Evolutionary conservation across 805 yeast genomes (phyloP).

Genomic region (Saccharomycopsis vini): DNA sequence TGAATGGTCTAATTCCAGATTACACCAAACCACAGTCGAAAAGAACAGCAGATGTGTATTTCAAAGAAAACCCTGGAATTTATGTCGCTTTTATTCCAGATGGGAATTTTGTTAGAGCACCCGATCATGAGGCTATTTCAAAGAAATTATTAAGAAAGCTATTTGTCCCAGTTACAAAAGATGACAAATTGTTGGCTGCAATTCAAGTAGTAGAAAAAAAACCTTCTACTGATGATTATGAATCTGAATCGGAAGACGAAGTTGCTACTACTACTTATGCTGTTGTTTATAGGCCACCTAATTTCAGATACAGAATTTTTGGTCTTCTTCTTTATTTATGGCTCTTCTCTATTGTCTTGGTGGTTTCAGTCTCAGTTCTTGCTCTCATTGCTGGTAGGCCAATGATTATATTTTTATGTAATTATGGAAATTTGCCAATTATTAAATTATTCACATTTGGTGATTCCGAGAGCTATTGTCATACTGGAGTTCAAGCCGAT

Average conservation of each 20-base stretch:
- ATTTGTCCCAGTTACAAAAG: slow-evolving; percentile 77
- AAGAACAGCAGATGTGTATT: slow-evolving; percentile 35
- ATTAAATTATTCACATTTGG: slow-evolving; percentile 18
- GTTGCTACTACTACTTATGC: slow-evolving; percentile 41
- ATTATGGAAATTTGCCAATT: not conserved
- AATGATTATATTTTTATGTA: not conserved
- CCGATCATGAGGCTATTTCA: slow-evolving; percentile 70
- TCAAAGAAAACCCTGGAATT: slow-evolving; percentile 32
- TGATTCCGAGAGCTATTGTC: slow-evolving; percentile 15
- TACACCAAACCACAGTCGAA: slow-evolving; percentile 47
- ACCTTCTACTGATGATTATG: slow-evolving; percentile 26
- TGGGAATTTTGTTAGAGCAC: slow-evolving; percentile 80
- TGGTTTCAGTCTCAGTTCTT: slow-evolving; percentile 21
- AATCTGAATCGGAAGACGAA: slow-evolving; percentile 34
- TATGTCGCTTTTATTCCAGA: slow-evolving; percentile 64
- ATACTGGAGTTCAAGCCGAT: slow-evolving; percentile 12
- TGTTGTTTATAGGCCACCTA: slow-evolving; percentile 82
- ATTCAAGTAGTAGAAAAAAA: slow-evolving; percentile 24
- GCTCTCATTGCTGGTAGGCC: slow-evolving; percentile 25
- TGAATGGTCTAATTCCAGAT: slow-evolving; percentile 34
- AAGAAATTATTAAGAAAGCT: slow-evolving; percentile 52
- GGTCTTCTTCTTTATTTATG: slow-evolving; percentile 39
- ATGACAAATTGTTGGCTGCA: slow-evolving; percentile 46
- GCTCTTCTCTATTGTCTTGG: slow-evolving; percentile 35
- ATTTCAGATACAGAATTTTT: slow-evolving; percentile 52